Evolutionary conservation across 1,139 yeast species (phyloP), one percentile per base, ranked within the genome.

Genomic region (Insectozyma bohioensis): DNA sequence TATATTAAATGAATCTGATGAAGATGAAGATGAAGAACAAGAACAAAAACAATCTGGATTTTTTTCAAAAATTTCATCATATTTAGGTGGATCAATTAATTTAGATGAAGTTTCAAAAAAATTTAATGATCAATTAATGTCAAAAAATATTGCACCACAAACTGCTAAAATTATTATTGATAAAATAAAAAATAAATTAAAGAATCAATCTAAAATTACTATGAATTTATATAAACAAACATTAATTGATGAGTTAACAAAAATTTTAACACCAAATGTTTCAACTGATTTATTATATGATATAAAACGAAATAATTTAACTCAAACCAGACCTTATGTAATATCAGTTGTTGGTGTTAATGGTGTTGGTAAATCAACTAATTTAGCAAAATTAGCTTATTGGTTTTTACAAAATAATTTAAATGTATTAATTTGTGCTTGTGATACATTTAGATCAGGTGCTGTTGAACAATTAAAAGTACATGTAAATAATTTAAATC

Each of bases 291-390:
- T 92, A 40, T 67, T 92, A 19, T 85, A 86, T 46, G 95, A 88
- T 49, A 85, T 92, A 37, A 85, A 85, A 52, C 20, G 41, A 26
- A 53, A 58, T 10, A 11, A 30, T 11, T 48, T 55, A n/a, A 50
- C 52, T 2, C n/a, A n/a, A n/a, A n/a, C n/a, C n/a, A 61, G 73
- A 21, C 97, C 98, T 1, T 92, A 87, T 48, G 97, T 92, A 11
- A 87, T 92, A 38, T 88, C 97, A 0, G 94, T 92, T 12, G 98
- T 92, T 20, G 98, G 98, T 20, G 98, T 92, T 16, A 92, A 92
- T 55, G 98, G 98, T 28, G 98, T 92, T 21, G 98, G 98, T 17
- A 92, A 94, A 58, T 90, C 97, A 0, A 94, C 98, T 3, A 94
- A 88, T 51, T 67, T 92, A 41, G 95, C 97, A 24, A 92, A 90